These are phyloP conservation scores for Xylaria telfairii DNA, from an alignment of 495 filamentous ascomycete species.

Conservation along the genomic window DNA sequence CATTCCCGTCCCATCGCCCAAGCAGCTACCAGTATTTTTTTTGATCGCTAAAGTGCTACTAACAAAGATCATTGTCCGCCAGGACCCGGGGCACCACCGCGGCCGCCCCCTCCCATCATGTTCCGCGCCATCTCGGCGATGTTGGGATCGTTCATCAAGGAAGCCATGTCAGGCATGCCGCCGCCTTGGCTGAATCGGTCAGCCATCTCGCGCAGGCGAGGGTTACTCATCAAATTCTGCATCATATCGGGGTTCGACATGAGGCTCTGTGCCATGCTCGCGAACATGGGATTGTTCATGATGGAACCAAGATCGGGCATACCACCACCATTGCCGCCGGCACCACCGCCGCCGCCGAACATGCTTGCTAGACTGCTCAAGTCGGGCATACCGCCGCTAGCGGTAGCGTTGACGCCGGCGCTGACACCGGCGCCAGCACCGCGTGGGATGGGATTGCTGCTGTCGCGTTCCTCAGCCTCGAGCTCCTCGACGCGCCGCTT, in stretches of 20 bases:
- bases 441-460: conserved; percentile 51
- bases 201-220: conserved; percentile 83
- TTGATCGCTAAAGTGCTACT: neutral
- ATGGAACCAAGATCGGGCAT: conserved; percentile 85
- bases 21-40: conserved; percentile 2
- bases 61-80: conserved; percentile 31
- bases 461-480: conserved; percentile 48
- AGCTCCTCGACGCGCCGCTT: conserved; percentile 81
- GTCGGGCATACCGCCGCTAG: conserved; percentile 55
- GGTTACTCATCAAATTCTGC: conserved; percentile 90
- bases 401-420: conserved; percentile 56
- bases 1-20: neutral
- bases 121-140: conserved; percentile 90
- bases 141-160: conserved; percentile 86
- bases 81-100: conserved; percentile 41
- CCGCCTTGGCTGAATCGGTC: conserved; percentile 69
- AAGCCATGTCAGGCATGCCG: conserved; percentile 80
- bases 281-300: conserved; percentile 98
- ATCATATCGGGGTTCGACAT: conserved; percentile 96
- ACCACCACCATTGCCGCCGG: conserved; percentile 69
- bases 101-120: conserved; percentile 70
- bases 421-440: conserved; percentile 63
- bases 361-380: conserved; percentile 25
- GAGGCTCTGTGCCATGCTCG: conserved; percentile 92
- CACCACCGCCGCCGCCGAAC: conserved; percentile 49